Percentiles rank a stretch among this genome's conserved stretches.
Evolutionary conservation across 257 asterid species (phyloP).

Genomic region (Gynochthodes officinalis): DNA sequence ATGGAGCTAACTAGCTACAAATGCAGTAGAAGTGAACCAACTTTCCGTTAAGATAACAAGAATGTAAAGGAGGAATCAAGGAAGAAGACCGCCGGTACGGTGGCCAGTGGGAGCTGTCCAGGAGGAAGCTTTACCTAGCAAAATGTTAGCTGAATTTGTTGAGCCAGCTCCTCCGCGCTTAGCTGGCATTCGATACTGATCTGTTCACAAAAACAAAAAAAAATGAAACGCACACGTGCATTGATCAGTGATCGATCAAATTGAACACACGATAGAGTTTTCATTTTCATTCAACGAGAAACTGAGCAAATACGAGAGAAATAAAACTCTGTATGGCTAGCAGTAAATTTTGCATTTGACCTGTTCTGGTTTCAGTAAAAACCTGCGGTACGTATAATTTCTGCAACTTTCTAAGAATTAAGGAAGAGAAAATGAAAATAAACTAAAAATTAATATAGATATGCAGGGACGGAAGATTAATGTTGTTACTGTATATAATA

Average conservation of each 20-base stretch:
- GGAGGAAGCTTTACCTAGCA: constrained; percentile 37
- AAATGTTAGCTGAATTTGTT: constrained; percentile 86
- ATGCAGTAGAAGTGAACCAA: neutral
- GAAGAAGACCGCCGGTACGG: neutral
- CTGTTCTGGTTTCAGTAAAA: neutral
- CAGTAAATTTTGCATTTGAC: neutral
- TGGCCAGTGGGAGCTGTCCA: neutral
- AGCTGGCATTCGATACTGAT: constrained; percentile 95
- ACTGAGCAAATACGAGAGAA: neutral
- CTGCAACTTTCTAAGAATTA: too few species aligned
- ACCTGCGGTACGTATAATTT: neutral
- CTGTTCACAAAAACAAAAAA: constrained; percentile 28
- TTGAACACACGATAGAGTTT: too few species aligned
- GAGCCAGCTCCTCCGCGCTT: constrained; percentile 93
- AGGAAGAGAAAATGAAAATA: too few species aligned
- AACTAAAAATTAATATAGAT: neutral
- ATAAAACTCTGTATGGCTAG: too few species aligned
- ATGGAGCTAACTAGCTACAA: neutral
- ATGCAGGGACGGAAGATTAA: neutral
- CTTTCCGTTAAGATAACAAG: neutral
- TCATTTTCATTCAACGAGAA: too few species aligned
- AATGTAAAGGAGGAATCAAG: neutral
- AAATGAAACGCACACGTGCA: neutral
- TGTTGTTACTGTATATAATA: too few species aligned
- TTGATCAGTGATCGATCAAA: neutral